These are phyloP conservation scores for Suillus decipiens DNA, from an alignment of 768 basidiomycete genomes.

Conservation along the genomic window DNA sequence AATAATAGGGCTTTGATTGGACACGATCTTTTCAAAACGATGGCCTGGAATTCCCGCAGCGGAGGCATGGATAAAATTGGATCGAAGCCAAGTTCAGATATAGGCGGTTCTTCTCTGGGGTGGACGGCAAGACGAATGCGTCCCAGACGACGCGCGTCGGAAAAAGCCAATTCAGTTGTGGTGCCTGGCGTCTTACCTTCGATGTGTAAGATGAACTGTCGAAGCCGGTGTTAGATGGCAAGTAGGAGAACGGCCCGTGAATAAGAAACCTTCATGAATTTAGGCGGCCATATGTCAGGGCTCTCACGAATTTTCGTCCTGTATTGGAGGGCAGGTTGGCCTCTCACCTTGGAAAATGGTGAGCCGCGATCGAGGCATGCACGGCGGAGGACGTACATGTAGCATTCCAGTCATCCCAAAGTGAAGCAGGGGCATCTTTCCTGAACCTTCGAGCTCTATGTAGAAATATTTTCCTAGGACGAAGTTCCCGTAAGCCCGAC, in stretches of 20 bases:
- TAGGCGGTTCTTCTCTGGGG: constrained; percentile 65
- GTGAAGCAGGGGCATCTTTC: constrained; percentile 68
- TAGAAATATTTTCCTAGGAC: constrained; percentile 64
- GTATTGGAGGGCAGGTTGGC: constrained; percentile 50
- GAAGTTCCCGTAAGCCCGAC: constrained; percentile 3
- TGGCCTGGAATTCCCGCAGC: constrained; percentile 48
- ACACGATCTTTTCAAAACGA: constrained; percentile 56
- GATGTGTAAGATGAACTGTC: constrained; percentile 67
- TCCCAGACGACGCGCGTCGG: constrained; percentile 71
- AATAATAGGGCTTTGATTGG: constrained; percentile 77
- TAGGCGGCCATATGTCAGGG: constrained; percentile 61
- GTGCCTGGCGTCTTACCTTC: constrained; percentile 37
- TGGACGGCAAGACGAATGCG: constrained; percentile 62
- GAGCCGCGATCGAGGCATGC: neutral
- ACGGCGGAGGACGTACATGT: constrained; percentile 41
- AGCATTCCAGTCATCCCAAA: constrained; percentile 90
- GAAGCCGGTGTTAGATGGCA: neutral
- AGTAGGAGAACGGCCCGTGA: neutral
- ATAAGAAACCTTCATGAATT: constrained; percentile 57
- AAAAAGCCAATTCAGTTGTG: constrained; percentile 60
- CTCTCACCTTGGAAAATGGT: constrained; percentile 41
- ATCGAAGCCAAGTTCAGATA: constrained; percentile 75
- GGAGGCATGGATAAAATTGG: constrained; percentile 70
- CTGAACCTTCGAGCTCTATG: constrained; percentile 59
- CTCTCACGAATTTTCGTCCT: constrained; percentile 43